A percentile compares a stretch with the other conserved stretches of the same genome.
Evolutionary conservation across 352 stramenopile genomes (phyloP).

Genomic region (Globisporangium megalacanthum): DNA sequence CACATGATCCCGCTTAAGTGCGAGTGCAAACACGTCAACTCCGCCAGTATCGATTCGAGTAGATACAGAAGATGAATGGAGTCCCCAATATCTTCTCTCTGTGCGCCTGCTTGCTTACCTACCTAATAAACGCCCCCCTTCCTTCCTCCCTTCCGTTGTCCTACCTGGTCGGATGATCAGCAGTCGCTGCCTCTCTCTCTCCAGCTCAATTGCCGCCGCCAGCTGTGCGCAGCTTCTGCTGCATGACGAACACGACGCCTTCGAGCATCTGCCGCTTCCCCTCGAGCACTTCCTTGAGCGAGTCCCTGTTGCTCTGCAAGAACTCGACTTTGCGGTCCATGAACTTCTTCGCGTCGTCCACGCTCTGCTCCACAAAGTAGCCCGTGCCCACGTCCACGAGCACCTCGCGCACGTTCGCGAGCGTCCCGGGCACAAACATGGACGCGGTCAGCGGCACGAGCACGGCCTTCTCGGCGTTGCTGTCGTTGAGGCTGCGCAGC

Average conservation of each 20-base stretch:
- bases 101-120: neutral
- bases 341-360: constrained; percentile 86
- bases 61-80: too few species aligned
- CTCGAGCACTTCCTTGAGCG: constrained; percentile 86
- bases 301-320: constrained; percentile 91
- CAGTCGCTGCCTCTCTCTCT: neutral
- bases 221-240: constrained; percentile 71
- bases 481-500: constrained; percentile 44
- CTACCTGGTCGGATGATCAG: neutral
- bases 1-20: neutral
- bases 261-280: constrained; percentile 80
- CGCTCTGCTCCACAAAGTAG: constrained; percentile 92
- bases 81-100: too few species aligned
- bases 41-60: too few species aligned
- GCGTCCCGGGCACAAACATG: constrained; percentile 90
- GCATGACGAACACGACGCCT: constrained; percentile 77
- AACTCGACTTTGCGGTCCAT: constrained; percentile 92
- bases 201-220: constrained; percentile 1
- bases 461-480: constrained; percentile 75
- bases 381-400: constrained; percentile 94
- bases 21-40: too few species aligned
- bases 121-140: constrained; percentile 11
- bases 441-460: constrained; percentile 94
- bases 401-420: constrained; percentile 83
- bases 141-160: neutral